Conservation (phyloP, 371 early-diverging fungal genomes). For the Sporodiniella umbellata region DNA sequence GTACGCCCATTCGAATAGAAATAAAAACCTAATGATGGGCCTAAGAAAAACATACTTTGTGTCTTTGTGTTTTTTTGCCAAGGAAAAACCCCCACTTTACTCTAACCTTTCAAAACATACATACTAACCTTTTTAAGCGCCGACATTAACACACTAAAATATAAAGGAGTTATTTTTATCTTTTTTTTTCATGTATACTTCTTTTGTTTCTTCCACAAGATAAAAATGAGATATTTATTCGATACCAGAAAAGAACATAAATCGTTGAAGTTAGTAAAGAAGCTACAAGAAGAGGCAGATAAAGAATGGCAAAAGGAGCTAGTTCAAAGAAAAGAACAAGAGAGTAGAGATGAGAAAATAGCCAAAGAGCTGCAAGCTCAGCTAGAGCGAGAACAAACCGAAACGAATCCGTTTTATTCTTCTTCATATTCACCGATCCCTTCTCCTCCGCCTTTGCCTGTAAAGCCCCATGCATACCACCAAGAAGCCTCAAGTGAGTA, state of each 20-base stretch:
- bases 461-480: slow-evolving; percentile 22
- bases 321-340: slow-evolving; percentile 18
- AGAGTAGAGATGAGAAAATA: slow-evolving; percentile 22
- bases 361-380: slow-evolving; percentile 27
- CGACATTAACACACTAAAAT: no score
- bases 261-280: slow-evolving; percentile 21
- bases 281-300: slow-evolving; percentile 24
- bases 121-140: no score
- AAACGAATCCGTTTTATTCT: background rate
- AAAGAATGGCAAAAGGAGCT: slow-evolving; percentile 20
- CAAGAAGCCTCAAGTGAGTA: background rate
- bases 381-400: slow-evolving; percentile 12
- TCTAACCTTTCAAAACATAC: no score
- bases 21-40: no score
- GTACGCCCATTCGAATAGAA: no score
- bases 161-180: background rate
- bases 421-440: no score
- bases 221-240: slow-evolving; percentile 17
- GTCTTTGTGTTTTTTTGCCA: background rate
- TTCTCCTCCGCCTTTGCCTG: slow-evolving; percentile 26
- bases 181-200: background rate
- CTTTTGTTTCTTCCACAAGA: background rate
- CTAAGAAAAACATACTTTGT: no score
- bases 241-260: slow-evolving; percentile 21
- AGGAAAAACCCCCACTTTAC: background rate